These are phyloP conservation scores for Mortierella antarctica DNA, from an alignment of 192 early-diverging fungal species.

Conservation along the genomic window DNA sequence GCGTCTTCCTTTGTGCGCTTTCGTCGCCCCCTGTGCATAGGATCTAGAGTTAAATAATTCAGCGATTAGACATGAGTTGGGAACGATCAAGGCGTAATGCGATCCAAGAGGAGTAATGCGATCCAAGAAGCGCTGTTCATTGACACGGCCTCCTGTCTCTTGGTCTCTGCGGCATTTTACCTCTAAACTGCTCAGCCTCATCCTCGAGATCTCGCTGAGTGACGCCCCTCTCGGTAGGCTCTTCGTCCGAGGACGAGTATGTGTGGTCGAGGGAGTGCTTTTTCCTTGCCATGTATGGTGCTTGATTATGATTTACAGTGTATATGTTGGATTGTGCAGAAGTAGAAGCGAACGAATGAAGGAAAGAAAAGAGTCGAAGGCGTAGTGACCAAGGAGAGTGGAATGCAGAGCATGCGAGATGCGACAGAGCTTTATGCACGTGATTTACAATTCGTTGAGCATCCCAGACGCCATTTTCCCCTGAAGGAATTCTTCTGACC, in stretches of 20 bases:
- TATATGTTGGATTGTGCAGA: background rate
- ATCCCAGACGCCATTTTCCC: too few relatives aligned
- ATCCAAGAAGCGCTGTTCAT: background rate
- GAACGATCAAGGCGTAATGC: background rate
- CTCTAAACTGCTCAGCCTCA: slow-evolving; percentile 64
- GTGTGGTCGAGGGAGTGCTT: slow-evolving; percentile 31
- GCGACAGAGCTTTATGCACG: too few relatives aligned
- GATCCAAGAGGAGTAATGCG: background rate
- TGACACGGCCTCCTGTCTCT: background rate
- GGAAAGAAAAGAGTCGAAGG: too few relatives aligned
- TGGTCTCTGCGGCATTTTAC: slow-evolving; percentile 19
- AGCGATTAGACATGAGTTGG: background rate
- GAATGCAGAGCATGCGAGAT: too few relatives aligned
- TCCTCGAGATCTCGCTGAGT: slow-evolving; percentile 63
- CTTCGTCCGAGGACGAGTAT: slow-evolving; percentile 43
- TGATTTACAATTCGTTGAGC: too few relatives aligned
- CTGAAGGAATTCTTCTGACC: too few relatives aligned
- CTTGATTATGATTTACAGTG: background rate
- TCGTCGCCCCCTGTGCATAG: slow-evolving; percentile 43
- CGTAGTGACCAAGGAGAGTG: too few relatives aligned
- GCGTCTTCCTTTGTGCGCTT: slow-evolving; percentile 70
- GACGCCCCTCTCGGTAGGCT: slow-evolving; percentile 27
- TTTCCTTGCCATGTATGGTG: slow-evolving; percentile 21
- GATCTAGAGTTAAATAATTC: slow-evolving; percentile 17
- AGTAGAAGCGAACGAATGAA: background rate